These are phyloP conservation scores for Boletus coffeatus DNA, from an alignment of 1,284 basidiomycete species.

Conservation along the genomic window DNA sequence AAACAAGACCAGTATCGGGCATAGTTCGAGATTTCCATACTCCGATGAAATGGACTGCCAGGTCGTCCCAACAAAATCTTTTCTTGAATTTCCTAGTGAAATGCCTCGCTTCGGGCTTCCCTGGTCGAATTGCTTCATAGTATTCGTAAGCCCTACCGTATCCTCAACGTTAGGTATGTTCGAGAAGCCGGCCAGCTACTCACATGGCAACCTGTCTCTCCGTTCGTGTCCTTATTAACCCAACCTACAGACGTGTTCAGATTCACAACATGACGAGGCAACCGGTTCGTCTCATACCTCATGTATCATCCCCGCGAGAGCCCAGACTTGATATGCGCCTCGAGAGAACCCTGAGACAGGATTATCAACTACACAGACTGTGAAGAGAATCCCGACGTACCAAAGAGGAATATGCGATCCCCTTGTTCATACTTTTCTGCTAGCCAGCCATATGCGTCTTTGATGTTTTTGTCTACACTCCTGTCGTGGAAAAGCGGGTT, in stretches of 20 bases:
- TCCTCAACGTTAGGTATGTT: background rate
- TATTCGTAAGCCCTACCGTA: slow-evolving; percentile 32
- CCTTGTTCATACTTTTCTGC: background rate
- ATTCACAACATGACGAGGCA: background rate
- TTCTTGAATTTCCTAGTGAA: background rate
- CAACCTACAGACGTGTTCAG: slow-evolving; percentile 9
- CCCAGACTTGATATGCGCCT: background rate
- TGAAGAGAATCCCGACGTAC: background rate
- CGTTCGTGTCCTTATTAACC: slow-evolving; percentile 13
- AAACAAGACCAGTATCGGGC: background rate
- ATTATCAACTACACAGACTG: background rate
- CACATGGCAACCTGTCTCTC: slow-evolving; percentile 1
- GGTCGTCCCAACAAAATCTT: background rate
- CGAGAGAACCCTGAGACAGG: background rate
- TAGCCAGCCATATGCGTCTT: background rate
- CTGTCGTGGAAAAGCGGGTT: background rate
- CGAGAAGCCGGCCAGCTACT: background rate
- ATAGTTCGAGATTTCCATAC: slow-evolving; percentile 24
- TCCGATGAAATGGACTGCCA: slow-evolving; percentile 32
- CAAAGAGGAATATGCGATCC: background rate
- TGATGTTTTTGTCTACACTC: background rate
- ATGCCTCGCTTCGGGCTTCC: background rate
- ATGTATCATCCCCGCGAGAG: background rate
- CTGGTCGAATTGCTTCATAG: slow-evolving; percentile 18
- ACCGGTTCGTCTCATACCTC: background rate